Conservation (phyloP, 2,329 filamentous ascomycete genomes). For the Didymella exigua region DNA sequence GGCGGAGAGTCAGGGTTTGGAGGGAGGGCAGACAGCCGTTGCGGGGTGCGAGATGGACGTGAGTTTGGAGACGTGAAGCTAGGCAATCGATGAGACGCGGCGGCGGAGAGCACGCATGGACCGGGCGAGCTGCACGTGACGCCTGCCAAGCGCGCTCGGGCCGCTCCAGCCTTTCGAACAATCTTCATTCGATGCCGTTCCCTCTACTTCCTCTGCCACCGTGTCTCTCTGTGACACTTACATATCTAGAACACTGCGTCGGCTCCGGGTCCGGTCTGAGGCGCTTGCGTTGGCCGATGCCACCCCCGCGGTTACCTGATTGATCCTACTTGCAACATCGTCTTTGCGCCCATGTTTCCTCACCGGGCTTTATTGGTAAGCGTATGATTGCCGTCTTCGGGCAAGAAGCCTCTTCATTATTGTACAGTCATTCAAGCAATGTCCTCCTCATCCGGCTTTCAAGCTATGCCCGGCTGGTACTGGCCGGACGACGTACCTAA, state of each 20-base stretch:
- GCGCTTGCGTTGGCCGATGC: slow-evolving; percentile 30
- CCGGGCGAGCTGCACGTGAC: slow-evolving; percentile 7
- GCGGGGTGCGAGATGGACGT: slow-evolving; percentile 16
- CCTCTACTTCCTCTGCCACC: slow-evolving; percentile 33
- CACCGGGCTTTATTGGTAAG: slow-evolving; percentile 25
- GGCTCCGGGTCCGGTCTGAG: slow-evolving; percentile 25
- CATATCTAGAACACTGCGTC: slow-evolving; percentile 25
- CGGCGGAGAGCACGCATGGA: slow-evolving; percentile 10
- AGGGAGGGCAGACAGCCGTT: slow-evolving; percentile 4
- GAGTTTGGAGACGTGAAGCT: slow-evolving; percentile 18
- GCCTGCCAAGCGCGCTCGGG: slow-evolving; percentile 2
- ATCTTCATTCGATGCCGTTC: slow-evolving; percentile 20
- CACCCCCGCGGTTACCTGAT: slow-evolving; percentile 26
- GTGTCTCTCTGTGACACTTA: slow-evolving; percentile 32
- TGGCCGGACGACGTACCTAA: slow-evolving; percentile 55
- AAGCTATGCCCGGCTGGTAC: slow-evolving; percentile 52
- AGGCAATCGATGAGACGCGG: slow-evolving; percentile 20
- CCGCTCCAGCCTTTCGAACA: slow-evolving; percentile 7
- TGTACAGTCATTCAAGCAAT: slow-evolving; percentile 31
- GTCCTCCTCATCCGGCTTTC: slow-evolving; percentile 50
- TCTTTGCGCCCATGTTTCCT: slow-evolving; percentile 28
- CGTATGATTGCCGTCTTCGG: slow-evolving; percentile 26
- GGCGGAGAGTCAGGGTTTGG: not conserved
- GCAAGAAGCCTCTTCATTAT: not conserved
- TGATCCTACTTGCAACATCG: slow-evolving; percentile 25